These are phyloP conservation scores for Candida saitoana DNA, from an alignment of 805 yeast species.

Conservation along the genomic window DNA sequence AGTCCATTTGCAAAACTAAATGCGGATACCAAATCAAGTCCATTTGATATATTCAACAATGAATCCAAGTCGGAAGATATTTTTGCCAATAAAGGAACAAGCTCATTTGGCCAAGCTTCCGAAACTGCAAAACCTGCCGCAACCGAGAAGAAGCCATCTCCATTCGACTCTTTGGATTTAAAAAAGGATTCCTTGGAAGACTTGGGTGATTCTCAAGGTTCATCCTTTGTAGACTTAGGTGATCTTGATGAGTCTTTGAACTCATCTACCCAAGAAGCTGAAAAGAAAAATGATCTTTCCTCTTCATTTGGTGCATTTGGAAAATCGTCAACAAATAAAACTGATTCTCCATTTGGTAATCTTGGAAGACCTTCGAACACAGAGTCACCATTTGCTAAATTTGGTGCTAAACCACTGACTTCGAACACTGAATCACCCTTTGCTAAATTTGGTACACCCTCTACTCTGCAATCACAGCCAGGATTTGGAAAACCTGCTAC, in stretches of 20 bases:
- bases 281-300: neutral
- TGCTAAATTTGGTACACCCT: slow-evolving; percentile 1
- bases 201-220: slow-evolving; percentile 1
- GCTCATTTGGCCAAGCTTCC: neutral
- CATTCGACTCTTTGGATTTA: slow-evolving; percentile 7
- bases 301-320: neutral
- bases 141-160: slow-evolving; percentile 5
- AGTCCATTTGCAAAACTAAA: slow-evolving; percentile 6
- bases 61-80: neutral
- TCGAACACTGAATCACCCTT: neutral
- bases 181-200: neutral
- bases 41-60: slow-evolving; percentile 4
- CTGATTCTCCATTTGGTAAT: neutral
- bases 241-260: neutral
- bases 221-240: slow-evolving; percentile 10
- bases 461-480: neutral
- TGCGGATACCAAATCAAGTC: neutral
- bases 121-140: neutral
- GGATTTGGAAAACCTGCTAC: too few relatives aligned
- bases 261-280: neutral
- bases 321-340: neutral
- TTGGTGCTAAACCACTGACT: too few relatives aligned
- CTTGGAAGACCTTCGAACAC: neutral
- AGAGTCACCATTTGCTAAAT: slow-evolving; percentile 9
- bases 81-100: neutral